These are phyloP conservation scores for Claviceps monticola DNA, from an alignment of 2,329 filamentous ascomycete species.

Conservation along the genomic window DNA sequence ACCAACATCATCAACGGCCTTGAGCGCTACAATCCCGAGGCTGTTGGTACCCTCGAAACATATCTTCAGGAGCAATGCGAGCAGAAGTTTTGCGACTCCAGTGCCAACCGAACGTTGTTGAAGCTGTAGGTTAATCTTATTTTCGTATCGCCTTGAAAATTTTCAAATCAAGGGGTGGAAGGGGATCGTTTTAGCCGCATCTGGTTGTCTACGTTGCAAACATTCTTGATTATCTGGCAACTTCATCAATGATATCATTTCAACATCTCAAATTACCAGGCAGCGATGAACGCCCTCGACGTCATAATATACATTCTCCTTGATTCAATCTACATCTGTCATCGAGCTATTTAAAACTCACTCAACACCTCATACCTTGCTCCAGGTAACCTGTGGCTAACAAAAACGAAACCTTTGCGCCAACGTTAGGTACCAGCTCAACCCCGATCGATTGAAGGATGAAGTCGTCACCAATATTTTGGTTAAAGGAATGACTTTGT, in stretches of 20 bases:
- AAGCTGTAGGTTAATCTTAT: conserved; percentile 72
- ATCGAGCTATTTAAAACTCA: not conserved
- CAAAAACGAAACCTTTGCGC: not conserved
- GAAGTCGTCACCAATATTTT: conserved; percentile 98
- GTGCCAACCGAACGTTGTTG: conserved; percentile 87
- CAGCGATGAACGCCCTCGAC: conserved; percentile 25
- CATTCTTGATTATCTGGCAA: conserved; percentile 7
- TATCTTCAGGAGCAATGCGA: conserved; percentile 94
- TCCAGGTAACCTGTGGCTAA: conserved; percentile 1
- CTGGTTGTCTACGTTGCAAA: not conserved
- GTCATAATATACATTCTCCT: conserved; percentile 40
- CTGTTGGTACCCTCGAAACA: conserved; percentile 81
- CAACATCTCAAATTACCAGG: conserved; percentile 99
- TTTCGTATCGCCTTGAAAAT: not conserved
- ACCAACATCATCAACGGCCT: conserved; percentile 90
- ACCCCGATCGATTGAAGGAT: conserved; percentile 92
- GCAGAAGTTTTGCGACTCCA: conserved; percentile 85
- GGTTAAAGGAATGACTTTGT: conserved; percentile 93
- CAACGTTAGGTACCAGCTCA: conserved; percentile 85
- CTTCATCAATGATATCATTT: conserved; percentile 57
- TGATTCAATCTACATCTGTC: conserved; percentile 33
- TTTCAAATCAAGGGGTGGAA: not conserved
- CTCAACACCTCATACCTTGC: not conserved
- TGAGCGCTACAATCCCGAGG: conserved; percentile 97
- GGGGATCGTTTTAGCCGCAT: not conserved